Base-by-base conservation (phyloP, 2,329 filamentous ascomycete species). In the Biscogniauxia sp. region DNA sequence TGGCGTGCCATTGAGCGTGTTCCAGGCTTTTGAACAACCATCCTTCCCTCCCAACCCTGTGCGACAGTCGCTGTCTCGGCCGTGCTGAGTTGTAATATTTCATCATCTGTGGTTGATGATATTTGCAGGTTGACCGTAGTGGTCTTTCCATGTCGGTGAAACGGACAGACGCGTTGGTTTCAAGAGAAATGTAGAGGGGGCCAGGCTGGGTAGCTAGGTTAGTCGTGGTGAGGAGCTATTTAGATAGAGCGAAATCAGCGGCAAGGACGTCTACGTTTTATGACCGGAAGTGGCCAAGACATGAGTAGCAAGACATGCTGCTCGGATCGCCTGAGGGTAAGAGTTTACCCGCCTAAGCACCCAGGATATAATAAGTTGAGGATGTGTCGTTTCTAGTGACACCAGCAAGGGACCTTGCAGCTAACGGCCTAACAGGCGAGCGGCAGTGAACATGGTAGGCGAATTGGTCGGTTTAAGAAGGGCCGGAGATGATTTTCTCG, bases 401-500 rank as follows among this genome's bases (percentile, higher is more conserved):
- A 67, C 66, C 56, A 53, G 54, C 56, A 53, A 61, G 65, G 64
- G 61, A 60, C 65, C 66, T 66, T 66, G 65, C 65, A 64, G 62
- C 45, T 60, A 65, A 67, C 64, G 65, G 63, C 66, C 58, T 26
- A 58, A 60, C 60, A 67, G 58, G 63, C 63, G 58, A 64, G 57
- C 62, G 60, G 63, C 66, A 63, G 66, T 55, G 32, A 53, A 57
- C 58, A 56, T 54, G 25, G 54, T 45, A 56, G 55, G 32, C 51
- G 51, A 20, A 28, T 51, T 25, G 50, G 19, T 13, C 28, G 17
- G 25, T 15, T 8, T 51, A 19, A 9, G 50, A 51, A 51, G 54
- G 62, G 64, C 57, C 58, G 55, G 61, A 60, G 60, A 61, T 64
- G 61, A 51, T 56, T 19, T 49, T 62, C 54, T 58, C 57, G 56